Evolutionary conservation across 2,329 filamentous ascomycete species (phyloP).

Genomic region (Alternaria longipes): DNA sequence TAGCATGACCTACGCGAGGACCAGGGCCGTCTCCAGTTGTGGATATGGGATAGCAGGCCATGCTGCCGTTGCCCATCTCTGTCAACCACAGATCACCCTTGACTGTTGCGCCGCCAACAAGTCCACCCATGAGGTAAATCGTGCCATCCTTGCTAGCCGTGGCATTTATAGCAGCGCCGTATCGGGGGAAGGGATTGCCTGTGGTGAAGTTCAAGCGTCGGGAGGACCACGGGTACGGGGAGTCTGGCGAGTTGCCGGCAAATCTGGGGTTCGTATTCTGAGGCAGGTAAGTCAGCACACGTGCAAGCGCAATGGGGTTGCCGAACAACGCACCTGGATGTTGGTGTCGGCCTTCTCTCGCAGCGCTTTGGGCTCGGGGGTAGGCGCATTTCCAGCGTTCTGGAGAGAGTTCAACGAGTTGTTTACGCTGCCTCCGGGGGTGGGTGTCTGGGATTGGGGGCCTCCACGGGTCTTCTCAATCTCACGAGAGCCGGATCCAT

Average conservation of each 20-base stretch:
- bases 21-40: conserved; percentile 95
- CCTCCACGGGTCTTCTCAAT: conserved; percentile 48
- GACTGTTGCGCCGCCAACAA: conserved; percentile 94
- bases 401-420: conserved; percentile 72
- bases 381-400: conserved; percentile 65
- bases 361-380: conserved; percentile 69
- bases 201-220: conserved; percentile 86
- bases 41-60: conserved; percentile 89
- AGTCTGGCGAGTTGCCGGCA: conserved; percentile 68
- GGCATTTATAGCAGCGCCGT: conserved; percentile 95
- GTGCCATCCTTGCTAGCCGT: conserved; percentile 94
- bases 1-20: conserved; percentile 91
- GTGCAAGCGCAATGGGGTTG: background rate
- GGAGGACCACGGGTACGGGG: conserved; percentile 96
- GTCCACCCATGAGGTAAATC: conserved; percentile 95
- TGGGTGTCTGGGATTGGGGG: conserved; percentile 62
- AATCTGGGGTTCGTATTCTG: conserved; percentile 37
- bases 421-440: conserved; percentile 77
- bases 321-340: conserved; percentile 57
- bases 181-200: conserved; percentile 91
- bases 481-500: conserved; percentile 57
- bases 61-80: conserved; percentile 80
- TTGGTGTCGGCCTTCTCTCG: conserved; percentile 67
- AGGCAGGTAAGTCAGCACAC: conserved; percentile 30
- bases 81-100: conserved; percentile 99